Base-by-base conservation (phyloP, 495 filamentous ascomycete genomes). In the Aspergillus biplanus region DNA sequence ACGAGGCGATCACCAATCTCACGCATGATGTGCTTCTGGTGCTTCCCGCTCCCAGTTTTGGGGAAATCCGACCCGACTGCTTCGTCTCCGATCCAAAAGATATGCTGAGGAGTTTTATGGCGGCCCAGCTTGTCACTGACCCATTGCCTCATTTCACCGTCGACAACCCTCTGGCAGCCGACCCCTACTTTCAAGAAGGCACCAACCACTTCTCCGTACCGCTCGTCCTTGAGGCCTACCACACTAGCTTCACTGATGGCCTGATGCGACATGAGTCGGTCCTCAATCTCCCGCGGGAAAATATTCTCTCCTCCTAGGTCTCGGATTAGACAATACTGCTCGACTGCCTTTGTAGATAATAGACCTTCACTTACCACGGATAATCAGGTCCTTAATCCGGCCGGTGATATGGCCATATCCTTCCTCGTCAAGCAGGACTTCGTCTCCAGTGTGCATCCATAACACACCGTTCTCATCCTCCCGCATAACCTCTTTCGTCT, bases 281-380 rank as follows among this genome's bases (percentile, higher is more conserved):
- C 85, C 72, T 90, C 87, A 58, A 90, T 89, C 65, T 90, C 88
- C 21, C 87, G 78, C 1, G 88, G 87, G 62, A 87, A 89, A 53
- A 90, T 89, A 70, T 96, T 96, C 71, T 96, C 91, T 12, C 92
- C 92, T 11, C 72, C 73, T 73, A 5, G 47, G 6, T 31, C 1
- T 18, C 16, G 0, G 0, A 6, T 9, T 18, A 50, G 8, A 44
- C 7, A 50, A 18, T 4, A 7, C 11, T 27, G 47, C 27, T 50
- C 47, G 0, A 50, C 5, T 0, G 3, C 4, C 2, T 32, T 0
- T 16, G 13, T 11, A 16, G 13, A 3, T 15, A 5, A 5, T 21
- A 18, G 5, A 5, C 12, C 0, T 33, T 11, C 6, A 56, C 65
- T 44, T 48, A 82, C 75, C 82, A 56, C 86, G 68, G 58, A 87